Percentiles rank a stretch among this genome's conserved stretches.
Conservation (phyloP, 805 yeast species). For the Wickerhamiella kurtzmanii region DNA sequence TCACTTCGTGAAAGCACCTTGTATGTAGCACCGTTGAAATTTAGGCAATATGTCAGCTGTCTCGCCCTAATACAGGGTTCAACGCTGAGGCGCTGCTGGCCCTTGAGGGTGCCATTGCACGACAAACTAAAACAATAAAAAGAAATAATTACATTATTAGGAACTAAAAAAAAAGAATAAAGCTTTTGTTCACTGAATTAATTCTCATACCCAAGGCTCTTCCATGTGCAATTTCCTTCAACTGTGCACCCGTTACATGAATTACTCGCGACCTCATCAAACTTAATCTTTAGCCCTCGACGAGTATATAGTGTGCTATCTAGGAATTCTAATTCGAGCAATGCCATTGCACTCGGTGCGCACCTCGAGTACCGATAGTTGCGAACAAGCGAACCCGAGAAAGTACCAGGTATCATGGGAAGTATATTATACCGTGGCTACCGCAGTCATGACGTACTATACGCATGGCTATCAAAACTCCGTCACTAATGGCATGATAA, state of each 20-base stretch:
- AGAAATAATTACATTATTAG: too few relatives aligned
- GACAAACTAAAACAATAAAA: too few relatives aligned
- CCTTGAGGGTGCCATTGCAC: too few relatives aligned
- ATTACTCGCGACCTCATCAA: not conserved
- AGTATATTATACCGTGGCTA: constrained; percentile 2
- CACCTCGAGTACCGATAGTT: not conserved
- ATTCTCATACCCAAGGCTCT: too few relatives aligned
- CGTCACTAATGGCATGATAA: constrained; percentile 35
- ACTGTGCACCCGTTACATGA: too few relatives aligned
- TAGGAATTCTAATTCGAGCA: not conserved
- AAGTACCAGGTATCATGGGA: not conserved
- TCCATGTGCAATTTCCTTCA: too few relatives aligned
- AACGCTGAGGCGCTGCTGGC: too few relatives aligned
- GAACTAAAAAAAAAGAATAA: too few relatives aligned
- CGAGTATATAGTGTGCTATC: not conserved
- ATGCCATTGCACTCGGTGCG: not conserved
- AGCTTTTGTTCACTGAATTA: too few relatives aligned
- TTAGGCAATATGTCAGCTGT: not conserved
- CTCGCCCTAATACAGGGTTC: too few relatives aligned
- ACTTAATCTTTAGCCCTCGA: not conserved
- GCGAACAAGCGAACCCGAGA: not conserved
- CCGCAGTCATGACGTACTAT: constrained; percentile 17
- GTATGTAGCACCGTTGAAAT: not conserved
- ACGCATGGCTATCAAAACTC: constrained; percentile 57
- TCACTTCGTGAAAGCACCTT: too few relatives aligned